Conservation (phyloP, 73 alveolate genomes). For the Symbiodinium pilosum region DNA sequence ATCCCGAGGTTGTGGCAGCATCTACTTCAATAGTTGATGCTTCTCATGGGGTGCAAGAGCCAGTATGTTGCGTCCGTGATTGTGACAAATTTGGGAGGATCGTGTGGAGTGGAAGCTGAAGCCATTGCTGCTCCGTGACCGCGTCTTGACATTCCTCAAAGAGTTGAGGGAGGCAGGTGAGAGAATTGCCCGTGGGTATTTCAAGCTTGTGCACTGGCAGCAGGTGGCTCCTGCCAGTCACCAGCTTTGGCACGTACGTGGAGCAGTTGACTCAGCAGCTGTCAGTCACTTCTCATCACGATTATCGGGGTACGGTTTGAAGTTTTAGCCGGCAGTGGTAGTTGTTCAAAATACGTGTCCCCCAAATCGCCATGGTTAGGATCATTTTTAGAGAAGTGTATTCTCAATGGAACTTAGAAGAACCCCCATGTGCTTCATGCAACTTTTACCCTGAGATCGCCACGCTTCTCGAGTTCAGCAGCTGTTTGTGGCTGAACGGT, state of each 20-base stretch:
- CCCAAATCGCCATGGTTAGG: too few species aligned
- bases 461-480: slow-evolving; percentile 86
- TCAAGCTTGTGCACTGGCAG: neutral
- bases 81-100: neutral
- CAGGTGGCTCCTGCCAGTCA: slow-evolving; percentile 82
- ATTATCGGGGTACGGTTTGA: too few species aligned
- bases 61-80: too few species aligned
- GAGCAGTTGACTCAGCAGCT: neutral
- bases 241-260: slow-evolving; percentile 34
- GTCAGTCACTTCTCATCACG: too few species aligned
- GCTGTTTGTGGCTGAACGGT: slow-evolving; percentile 64
- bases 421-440: too few species aligned
- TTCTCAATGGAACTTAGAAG: too few species aligned
- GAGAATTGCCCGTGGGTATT: neutral
- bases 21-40: too few species aligned
- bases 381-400: too few species aligned
- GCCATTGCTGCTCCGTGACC: slow-evolving; percentile 11
- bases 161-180: slow-evolving; percentile 65
- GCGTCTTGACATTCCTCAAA: slow-evolving; percentile 36
- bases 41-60: too few species aligned
- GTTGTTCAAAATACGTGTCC: too few species aligned
- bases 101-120: neutral
- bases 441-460: neutral
- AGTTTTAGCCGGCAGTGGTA: too few species aligned
- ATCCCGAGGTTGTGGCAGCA: too few species aligned